A percentile compares a stretch with the other conserved stretches of the same genome.
Conservation (phyloP, 768 basidiomycete genomes). For the Kwoniella pini region DNA sequence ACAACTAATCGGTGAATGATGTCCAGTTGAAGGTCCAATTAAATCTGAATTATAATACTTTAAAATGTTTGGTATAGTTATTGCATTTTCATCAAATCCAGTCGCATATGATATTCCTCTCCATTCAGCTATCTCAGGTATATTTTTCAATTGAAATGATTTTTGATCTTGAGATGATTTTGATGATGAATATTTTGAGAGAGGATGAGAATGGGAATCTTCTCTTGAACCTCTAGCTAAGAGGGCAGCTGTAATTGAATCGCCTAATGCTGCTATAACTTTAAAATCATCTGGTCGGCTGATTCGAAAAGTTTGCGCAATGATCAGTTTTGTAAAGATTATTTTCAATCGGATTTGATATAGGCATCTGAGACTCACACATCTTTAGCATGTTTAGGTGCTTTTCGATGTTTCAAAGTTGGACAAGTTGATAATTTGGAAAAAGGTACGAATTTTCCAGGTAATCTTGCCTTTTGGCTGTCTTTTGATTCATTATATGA, state of each 20-base stretch:
- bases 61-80: constrained; percentile 36
- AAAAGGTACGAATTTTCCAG: constrained; percentile 29
- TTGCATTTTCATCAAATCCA: constrained; percentile 27
- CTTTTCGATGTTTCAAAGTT: neutral
- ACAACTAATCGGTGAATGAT: constrained; percentile 28
- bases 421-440: constrained; percentile 29
- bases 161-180: too few species aligned
- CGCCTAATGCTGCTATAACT: constrained; percentile 53
- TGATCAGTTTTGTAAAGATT: too few species aligned
- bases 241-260: constrained; percentile 53
- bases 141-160: too few species aligned
- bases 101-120: constrained; percentile 39
- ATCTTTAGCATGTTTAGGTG: constrained; percentile 27
- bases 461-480: neutral
- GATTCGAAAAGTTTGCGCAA: too few species aligned
- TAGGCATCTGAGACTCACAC: constrained; percentile 29
- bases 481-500: too few species aligned
- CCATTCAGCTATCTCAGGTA: constrained; percentile 30
- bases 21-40: constrained; percentile 25
- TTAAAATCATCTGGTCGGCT: constrained; percentile 54
- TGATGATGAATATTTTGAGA: too few species aligned
- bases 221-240: constrained; percentile 38
- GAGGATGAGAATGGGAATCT: neutral
- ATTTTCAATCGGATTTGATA: too few species aligned
- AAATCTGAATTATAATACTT: constrained; percentile 22